Conservation (phyloP, 768 basidiomycete species). For the Phylloporus arenicola region DNA sequence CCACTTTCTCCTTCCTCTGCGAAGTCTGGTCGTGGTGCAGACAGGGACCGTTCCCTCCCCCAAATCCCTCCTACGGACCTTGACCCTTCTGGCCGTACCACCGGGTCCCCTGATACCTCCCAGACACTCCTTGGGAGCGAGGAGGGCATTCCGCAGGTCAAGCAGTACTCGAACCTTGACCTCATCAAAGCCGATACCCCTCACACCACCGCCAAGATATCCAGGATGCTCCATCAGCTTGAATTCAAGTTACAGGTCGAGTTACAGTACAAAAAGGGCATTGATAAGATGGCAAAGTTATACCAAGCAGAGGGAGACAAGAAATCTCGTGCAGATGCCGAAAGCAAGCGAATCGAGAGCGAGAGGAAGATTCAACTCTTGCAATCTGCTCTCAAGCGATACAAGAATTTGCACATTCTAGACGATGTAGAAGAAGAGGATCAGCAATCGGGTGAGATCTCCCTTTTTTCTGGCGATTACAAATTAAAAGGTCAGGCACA, state of each 20-base stretch:
- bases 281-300: conserved; percentile 97
- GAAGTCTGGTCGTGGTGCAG: conserved; percentile 15
- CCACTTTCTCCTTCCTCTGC: conserved; percentile 17
- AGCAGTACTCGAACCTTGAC: conserved; percentile 82
- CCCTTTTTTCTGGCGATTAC: conserved; percentile 18
- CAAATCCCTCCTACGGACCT: conserved; percentile 52
- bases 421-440: conserved; percentile 89
- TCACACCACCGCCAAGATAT: conserved; percentile 92
- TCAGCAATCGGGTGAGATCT: conserved; percentile 49
- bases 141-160: conserved; percentile 44
- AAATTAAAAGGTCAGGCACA: conserved; percentile 38
- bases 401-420: conserved; percentile 92
- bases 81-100: conserved; percentile 33
- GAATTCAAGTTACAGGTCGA: conserved; percentile 99
- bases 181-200: conserved; percentile 97
- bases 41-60: conserved; percentile 32
- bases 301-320: conserved; percentile 97
- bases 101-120: conserved; percentile 37
- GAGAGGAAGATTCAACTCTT: conserved; percentile 95
- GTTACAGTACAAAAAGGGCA: conserved; percentile 95
- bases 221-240: conserved; percentile 95
- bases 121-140: conserved; percentile 36
- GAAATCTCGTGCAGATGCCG: conserved; percentile 88
- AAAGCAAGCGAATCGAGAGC: conserved; percentile 89
- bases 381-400: conserved; percentile 86